These are phyloP conservation scores for Colletotrichum endophyticum DNA, from an alignment of 2,329 filamentous ascomycete species.

Conservation along the genomic window DNA sequence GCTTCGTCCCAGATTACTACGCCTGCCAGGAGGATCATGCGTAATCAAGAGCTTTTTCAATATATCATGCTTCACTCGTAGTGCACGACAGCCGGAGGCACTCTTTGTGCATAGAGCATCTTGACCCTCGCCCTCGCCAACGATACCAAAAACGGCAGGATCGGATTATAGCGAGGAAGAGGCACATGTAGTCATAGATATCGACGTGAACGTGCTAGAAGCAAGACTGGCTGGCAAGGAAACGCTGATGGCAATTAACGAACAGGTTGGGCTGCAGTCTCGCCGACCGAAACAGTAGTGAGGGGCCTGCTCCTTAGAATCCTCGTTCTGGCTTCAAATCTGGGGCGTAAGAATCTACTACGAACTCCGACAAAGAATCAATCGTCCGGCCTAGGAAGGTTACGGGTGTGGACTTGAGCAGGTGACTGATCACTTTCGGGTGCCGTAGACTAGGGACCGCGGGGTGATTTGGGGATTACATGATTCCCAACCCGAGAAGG, in stretches of 20 bases:
- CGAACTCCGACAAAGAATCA: neutral
- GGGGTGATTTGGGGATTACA: neutral
- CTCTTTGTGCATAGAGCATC: neutral
- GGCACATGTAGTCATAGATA: neutral
- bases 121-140: neutral
- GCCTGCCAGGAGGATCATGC: fast-evolving
- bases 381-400: neutral
- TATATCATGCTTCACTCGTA: neutral
- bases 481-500: neutral
- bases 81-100: neutral
- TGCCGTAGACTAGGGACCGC: neutral
- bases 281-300: neutral
- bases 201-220: fast-evolving
- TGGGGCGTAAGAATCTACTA: neutral
- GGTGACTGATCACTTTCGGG: neutral
- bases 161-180: fast-evolving
- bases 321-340: neutral
- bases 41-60: neutral
- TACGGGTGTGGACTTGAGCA: neutral
- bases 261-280: neutral
- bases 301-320: no score
- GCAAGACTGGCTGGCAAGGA: neutral
- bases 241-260: neutral
- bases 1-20: fast-evolving
- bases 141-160: fast-evolving